Evolutionary conservation across 2,329 filamentous ascomycete genomes (phyloP).

Genomic region (Penicillium sp.): DNA sequence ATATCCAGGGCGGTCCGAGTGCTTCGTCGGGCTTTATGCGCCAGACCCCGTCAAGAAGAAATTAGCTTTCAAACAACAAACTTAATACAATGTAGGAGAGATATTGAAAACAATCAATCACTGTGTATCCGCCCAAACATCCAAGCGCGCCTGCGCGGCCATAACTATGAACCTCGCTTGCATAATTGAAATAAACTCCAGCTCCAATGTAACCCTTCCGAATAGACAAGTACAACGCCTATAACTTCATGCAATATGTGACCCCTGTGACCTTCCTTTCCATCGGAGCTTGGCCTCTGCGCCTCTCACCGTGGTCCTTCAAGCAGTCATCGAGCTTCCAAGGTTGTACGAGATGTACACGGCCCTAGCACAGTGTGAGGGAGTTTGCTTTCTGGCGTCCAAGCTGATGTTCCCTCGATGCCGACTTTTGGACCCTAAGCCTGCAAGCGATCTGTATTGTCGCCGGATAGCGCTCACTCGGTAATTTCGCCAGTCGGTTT

Average conservation of each 20-base stretch:
- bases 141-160: constrained; percentile 10
- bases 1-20: neutral
- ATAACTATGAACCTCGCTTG: constrained; percentile 6
- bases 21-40: neutral
- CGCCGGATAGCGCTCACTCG: constrained; percentile 26
- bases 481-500: constrained; percentile 68
- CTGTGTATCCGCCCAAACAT: neutral
- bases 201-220: constrained; percentile 1
- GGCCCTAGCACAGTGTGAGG: neutral
- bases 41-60: neutral
- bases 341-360: neutral
- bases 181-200: constrained; percentile 3
- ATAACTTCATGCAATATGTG: constrained; percentile 17
- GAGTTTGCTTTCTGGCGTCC: neutral
- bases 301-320: neutral
- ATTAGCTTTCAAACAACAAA: neutral
- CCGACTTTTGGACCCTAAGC: neutral
- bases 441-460: neutral
- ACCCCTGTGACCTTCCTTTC: neutral
- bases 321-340: neutral
- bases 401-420: neutral
- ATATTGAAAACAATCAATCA: neutral
- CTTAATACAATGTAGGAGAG: neutral
- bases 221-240: constrained; percentile 11
- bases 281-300: neutral